These are phyloP conservation scores for Phytophthora chlamydospora DNA, from an alignment of 352 stramenopile genomes.

Conservation along the genomic window DNA sequence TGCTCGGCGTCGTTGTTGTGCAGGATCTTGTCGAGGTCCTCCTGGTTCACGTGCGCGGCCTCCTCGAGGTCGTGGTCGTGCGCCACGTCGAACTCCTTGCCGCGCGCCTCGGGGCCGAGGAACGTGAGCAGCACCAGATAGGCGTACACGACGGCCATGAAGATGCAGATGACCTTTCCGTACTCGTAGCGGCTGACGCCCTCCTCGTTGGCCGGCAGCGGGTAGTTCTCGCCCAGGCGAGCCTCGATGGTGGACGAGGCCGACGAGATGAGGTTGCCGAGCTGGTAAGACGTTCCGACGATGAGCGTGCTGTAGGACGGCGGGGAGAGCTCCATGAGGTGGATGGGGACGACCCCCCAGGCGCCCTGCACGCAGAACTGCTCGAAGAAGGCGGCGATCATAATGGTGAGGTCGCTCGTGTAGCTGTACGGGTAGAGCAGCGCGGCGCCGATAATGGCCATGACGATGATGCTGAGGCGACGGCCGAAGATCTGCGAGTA, in stretches of 20 bases:
- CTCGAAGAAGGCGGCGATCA: conserved; percentile 49
- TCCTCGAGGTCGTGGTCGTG: conserved; percentile 43
- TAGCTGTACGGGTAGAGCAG: conserved; percentile 60
- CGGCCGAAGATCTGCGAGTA: conserved; percentile 56
- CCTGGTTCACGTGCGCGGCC: conserved; percentile 32
- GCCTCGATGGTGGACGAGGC: conserved; percentile 55
- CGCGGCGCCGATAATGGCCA: conserved; percentile 34
- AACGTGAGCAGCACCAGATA: conserved; percentile 48
- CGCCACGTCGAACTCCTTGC: conserved; percentile 51
- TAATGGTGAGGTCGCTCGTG: conserved; percentile 30
- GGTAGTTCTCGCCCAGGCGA: conserved; percentile 46
- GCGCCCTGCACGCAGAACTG: conserved; percentile 58
- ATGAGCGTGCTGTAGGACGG: conserved; percentile 56
- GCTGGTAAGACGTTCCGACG: conserved; percentile 53
- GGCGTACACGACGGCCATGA: conserved; percentile 52
- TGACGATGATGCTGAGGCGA: conserved; percentile 46
- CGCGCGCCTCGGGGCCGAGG: conserved; percentile 46
- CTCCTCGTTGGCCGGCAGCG: conserved; percentile 32
- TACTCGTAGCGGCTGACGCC: conserved; percentile 50
- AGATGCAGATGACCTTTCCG: conserved; percentile 50
- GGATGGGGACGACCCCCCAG: conserved; percentile 60
- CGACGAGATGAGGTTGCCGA: conserved; percentile 62
- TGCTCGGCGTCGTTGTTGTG: conserved; percentile 28
- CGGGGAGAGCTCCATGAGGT: conserved; percentile 58
- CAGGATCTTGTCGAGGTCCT: conserved; percentile 47